These are phyloP conservation scores for Penicillium sp. DNA, from an alignment of 2,329 filamentous ascomycete genomes.

Conservation along the genomic window DNA sequence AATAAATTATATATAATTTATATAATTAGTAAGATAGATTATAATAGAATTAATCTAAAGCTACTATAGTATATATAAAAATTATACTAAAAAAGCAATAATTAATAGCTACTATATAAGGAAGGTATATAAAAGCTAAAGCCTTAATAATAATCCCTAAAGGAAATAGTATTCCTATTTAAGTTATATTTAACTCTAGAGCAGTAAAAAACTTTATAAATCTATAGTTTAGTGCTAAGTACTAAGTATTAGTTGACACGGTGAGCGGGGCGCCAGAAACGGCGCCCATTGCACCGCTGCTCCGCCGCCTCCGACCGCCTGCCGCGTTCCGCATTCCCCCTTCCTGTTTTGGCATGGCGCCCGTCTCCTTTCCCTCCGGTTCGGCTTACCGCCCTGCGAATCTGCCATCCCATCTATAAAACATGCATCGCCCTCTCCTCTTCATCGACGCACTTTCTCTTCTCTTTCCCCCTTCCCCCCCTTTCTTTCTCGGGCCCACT, in stretches of 20 bases:
- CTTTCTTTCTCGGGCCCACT: slow-evolving; percentile 9
- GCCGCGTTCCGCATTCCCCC: slow-evolving; percentile 8
- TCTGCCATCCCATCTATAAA: slow-evolving; percentile 28
- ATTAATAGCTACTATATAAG: too few species aligned
- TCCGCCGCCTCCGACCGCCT: slow-evolving; percentile 16
- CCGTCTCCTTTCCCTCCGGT: background rate
- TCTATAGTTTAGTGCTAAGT: background rate
- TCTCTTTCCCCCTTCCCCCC: slow-evolving; percentile 1
- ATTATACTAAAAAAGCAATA: too few species aligned
- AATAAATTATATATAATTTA: too few species aligned
- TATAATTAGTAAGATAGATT: too few species aligned
- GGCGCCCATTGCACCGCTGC: slow-evolving; percentile 17
- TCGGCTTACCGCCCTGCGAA: slow-evolving; percentile 6
- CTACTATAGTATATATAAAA: too few species aligned
- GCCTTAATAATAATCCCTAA: too few species aligned
- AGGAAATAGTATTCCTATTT: too few species aligned
- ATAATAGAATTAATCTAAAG: too few species aligned
- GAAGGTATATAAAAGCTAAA: too few species aligned
- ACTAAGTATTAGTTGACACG: slow-evolving; percentile 7
- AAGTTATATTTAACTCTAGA: too few species aligned
- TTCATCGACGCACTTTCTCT: slow-evolving; percentile 25
- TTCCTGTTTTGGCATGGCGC: slow-evolving; percentile 17
- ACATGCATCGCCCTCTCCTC: slow-evolving; percentile 19
- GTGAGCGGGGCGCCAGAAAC: slow-evolving; percentile 23
- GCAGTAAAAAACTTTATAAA: too few species aligned